Evolutionary conservation across 73 alveolate genomes (phyloP), one percentile per base, ranked within the genome.

Genomic region (Paraurostyla sp.): DNA sequence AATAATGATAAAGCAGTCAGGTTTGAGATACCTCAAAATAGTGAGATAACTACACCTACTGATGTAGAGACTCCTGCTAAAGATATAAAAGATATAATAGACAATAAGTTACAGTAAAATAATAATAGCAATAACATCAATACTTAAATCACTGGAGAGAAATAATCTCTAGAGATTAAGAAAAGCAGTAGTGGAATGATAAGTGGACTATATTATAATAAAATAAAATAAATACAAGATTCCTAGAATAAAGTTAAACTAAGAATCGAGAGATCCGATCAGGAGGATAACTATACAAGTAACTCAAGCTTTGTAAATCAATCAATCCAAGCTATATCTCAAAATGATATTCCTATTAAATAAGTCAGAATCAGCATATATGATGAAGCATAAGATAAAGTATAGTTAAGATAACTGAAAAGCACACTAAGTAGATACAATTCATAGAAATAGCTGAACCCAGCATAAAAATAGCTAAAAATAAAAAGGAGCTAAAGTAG

Each of bases 31-130:
- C 75, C n/a, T n/a, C n/a, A 11, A 15, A 9, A 43, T 20, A 75
- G 87, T 49, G 87, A 75, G 33, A 7, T 75, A 29, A 75, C 87
- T 6, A 75, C 87, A 4, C 87, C 87, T 23, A 75, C 87, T 22
- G 87, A 75, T 75, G 33, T 75, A 7, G 87, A 75, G 33, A 75
- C 87, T 23, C 87, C 87, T 6, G 69, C 15, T 16, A 75, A 75
- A 35, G 84, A 69, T 69, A 11, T 36, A 7, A 69, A 35, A 36
- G 36, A 36, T 18, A n/a, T n/a, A n/a, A n/a, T n/a, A n/a, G n/a
- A n/a, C n/a, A n/a, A n/a, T n/a, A n/a, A n/a, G n/a, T n/a, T n/a
- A n/a, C 18, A 40, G 6, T 7, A 69, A 69, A 69, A 38, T 40
- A 42, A 25, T 2, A 60, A 60, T 60, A 9, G 22, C 3, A 7